Conservation (phyloP, 805 yeast genomes). For the Candida oleophila region DNA sequence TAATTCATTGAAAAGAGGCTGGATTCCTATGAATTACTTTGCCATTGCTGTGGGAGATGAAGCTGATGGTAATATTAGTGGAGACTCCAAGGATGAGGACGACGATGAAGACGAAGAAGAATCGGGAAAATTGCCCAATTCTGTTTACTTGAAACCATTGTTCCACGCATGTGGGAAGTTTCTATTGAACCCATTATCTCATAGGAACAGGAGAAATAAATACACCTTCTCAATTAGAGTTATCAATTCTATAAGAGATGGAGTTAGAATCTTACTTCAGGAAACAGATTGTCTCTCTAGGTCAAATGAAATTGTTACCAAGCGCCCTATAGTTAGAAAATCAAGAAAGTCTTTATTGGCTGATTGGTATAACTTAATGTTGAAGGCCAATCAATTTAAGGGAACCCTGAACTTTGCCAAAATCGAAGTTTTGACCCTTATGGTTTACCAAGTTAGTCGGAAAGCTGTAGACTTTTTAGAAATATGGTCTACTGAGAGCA, state of each 20-base stretch:
- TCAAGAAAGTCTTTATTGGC: conserved; percentile 69
- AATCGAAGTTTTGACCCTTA: conserved; percentile 58
- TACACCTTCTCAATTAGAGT: conserved; percentile 56
- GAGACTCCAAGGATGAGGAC: conserved; percentile 17
- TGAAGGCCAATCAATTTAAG: conserved; percentile 72
- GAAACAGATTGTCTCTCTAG: conserved; percentile 74
- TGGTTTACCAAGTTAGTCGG: conserved; percentile 66
- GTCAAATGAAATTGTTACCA: conserved; percentile 66
- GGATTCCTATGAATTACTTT: conserved; percentile 86
- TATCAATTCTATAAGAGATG: conserved; percentile 69
- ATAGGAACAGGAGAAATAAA: conserved; percentile 33
- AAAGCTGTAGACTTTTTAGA: conserved; percentile 64
- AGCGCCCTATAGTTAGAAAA: conserved; percentile 58
- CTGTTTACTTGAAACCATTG: conserved; percentile 53
- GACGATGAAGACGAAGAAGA: conserved; percentile 33
- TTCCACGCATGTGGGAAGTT: conserved; percentile 67
- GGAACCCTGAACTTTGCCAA: conserved; percentile 58
- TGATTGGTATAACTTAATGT: conserved; percentile 78
- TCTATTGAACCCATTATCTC: conserved; percentile 60
- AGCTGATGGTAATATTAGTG: conserved; percentile 13
- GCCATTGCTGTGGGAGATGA: conserved; percentile 39
- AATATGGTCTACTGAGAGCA: conserved; percentile 70
- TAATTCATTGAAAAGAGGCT: conserved; percentile 64
- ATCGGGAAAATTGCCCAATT: conserved; percentile 30
- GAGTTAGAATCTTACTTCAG: conserved; percentile 62